phyloP scores from a whole-genome alignment of 192 early-diverging fungal species.

The Backusella macrospora region DNA sequence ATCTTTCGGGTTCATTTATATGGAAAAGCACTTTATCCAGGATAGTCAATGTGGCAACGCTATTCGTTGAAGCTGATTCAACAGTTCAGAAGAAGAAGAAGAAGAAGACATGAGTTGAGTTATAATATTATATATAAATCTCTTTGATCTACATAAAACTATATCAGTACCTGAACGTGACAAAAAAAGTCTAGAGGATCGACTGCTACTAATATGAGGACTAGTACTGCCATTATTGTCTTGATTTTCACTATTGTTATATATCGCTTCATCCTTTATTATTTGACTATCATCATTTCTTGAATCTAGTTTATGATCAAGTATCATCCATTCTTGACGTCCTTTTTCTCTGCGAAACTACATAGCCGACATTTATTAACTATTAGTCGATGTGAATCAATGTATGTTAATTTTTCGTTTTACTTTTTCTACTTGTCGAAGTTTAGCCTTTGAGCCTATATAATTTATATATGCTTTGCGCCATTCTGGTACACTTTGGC shows the following conservation, averaged over 20 bases:
- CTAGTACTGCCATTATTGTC: neutral
- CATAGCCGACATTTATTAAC: neutral
- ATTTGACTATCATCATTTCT: neutral
- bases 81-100: neutral
- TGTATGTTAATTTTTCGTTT: neutral
- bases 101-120: neutral
- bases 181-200: neutral
- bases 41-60: slow-evolving; percentile 7
- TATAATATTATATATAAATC: neutral
- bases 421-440: slow-evolving; percentile 47
- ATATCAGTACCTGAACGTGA: neutral
- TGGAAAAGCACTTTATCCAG: slow-evolving; percentile 37
- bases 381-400: neutral
- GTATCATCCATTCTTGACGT: neutral
- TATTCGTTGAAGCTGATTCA: slow-evolving; percentile 16
- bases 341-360: neutral
- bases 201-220: neutral
- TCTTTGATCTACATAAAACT: too few relatives aligned
- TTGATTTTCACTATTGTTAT: neutral
- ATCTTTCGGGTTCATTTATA: slow-evolving; percentile 36
- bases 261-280: neutral
- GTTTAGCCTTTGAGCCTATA: slow-evolving; percentile 54
- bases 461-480: slow-evolving; percentile 71
- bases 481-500: slow-evolving; percentile 73
- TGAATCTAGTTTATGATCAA: neutral